Percentiles rank a stretch among this genome's conserved stretches.
Evolutionary conservation across 2,329 filamentous ascomycete species (phyloP).

Genomic region (Fusarium compactum): DNA sequence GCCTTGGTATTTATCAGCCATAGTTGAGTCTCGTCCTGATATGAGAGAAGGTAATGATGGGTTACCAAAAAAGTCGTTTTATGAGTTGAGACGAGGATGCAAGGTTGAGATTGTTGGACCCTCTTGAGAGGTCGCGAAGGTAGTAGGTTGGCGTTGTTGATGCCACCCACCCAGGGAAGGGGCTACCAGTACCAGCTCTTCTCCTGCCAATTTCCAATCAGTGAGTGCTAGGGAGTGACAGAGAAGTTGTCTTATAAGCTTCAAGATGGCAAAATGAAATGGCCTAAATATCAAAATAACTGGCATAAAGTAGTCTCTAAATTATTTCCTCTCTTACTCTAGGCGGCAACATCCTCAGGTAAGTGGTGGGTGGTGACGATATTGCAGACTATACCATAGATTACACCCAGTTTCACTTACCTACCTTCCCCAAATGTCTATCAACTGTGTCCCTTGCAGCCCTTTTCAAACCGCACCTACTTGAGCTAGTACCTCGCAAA

Average conservation of each 20-base stretch:
- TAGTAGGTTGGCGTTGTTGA: neutral
- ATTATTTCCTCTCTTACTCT: neutral
- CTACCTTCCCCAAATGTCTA: neutral
- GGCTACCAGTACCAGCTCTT: neutral
- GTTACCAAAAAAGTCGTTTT: conserved; percentile 1
- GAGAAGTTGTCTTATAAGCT: neutral
- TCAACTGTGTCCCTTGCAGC: neutral
- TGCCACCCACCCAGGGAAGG: neutral
- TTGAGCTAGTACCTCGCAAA: neutral
- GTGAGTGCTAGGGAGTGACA: neutral
- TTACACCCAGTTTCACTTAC: neutral
- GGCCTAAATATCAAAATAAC: neutral
- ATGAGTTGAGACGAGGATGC: neutral
- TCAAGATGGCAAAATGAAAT: neutral
- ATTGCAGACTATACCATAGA: neutral
- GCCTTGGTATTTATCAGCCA: neutral
- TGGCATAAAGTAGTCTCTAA: neutral
- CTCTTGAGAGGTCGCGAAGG: neutral
- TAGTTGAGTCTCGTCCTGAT: neutral
- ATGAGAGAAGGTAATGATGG: neutral
- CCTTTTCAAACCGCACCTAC: neutral
- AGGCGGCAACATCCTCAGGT: neutral
- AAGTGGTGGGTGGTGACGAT: neutral
- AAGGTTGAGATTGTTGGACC: neutral
- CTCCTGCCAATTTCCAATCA: neutral